These are phyloP conservation scores for Solanum sitiens DNA, from an alignment of 257 asterid species.

Conservation along the genomic window DNA sequence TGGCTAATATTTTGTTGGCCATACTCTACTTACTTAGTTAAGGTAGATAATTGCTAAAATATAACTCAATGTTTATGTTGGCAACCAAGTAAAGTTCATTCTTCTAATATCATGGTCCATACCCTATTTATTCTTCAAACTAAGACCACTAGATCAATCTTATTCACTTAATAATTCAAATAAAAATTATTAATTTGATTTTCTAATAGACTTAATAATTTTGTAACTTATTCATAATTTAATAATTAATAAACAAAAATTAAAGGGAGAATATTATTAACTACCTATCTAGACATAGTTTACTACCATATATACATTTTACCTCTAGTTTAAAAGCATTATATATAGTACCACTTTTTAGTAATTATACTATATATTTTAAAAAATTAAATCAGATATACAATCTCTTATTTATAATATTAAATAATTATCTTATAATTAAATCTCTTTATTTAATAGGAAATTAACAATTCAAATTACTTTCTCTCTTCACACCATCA, in stretches of 20 bases:
- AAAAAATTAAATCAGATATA: too few relatives aligned
- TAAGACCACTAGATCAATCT: not conserved
- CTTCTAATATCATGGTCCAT: not conserved
- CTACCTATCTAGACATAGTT: too few relatives aligned
- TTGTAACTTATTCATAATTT: not conserved
- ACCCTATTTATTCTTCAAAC: not conserved
- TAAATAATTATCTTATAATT: too few relatives aligned
- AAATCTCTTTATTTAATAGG: too few relatives aligned
- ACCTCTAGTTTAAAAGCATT: too few relatives aligned
- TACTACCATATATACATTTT: too few relatives aligned
- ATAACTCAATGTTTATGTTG: not conserved
- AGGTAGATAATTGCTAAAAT: not conserved
- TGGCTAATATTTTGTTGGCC: not conserved
- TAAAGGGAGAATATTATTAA: not conserved
- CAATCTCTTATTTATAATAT: too few relatives aligned
- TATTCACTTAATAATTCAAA: not conserved
- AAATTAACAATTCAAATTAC: too few relatives aligned
- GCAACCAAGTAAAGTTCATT: not conserved
- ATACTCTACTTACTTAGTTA: not conserved
- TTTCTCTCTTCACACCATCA: too few relatives aligned
- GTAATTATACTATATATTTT: too few relatives aligned
- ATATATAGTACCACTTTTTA: too few relatives aligned
- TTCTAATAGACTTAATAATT: not conserved
- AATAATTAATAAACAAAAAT: not conserved
- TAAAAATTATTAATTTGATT: not conserved